Percentiles rank a stretch among this genome's conserved stretches.
phyloP scores from a whole-genome alignment of 2,329 filamentous ascomycete species.

The Mariannaea elegans region DNA sequence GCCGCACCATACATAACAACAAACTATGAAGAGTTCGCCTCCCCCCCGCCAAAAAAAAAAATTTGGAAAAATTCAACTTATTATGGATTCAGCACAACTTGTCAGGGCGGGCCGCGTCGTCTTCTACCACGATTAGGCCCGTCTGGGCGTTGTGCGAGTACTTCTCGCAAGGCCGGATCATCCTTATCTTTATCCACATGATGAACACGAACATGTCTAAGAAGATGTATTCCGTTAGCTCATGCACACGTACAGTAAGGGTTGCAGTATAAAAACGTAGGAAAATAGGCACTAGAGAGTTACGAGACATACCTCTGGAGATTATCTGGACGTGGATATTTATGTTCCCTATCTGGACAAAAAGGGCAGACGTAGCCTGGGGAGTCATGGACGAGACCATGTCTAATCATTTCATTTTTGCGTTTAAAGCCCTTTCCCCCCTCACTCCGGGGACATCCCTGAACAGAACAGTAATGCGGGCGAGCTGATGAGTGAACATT shows the following conservation, averaged over 20 bases:
- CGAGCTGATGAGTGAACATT: conserved; percentile 74
- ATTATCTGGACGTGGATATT: conserved; percentile 95
- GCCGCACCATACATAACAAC: not conserved
- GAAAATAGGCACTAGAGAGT: conserved; percentile 13
- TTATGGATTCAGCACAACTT: no score
- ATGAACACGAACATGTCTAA: conserved; percentile 90
- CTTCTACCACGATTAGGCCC: conserved; percentile 83
- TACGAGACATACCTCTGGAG: conserved; percentile 76
- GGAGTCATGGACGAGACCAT: conserved; percentile 90
- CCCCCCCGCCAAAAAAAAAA: no score
- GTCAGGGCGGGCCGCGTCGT: conserved; percentile 64
- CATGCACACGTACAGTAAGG: not conserved
- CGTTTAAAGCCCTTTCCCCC: conserved; percentile 75
- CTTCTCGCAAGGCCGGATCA: conserved; percentile 80
- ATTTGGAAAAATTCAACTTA: no score
- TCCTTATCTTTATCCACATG: conserved; percentile 91
- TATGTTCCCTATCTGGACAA: conserved; percentile 91
- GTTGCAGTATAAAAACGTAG: not conserved
- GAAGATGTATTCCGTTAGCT: conserved; percentile 17
- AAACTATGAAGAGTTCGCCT: not conserved
- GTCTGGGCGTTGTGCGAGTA: conserved; percentile 85
- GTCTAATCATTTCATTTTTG: conserved; percentile 78
- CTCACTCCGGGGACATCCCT: conserved; percentile 69
- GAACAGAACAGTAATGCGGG: conserved; percentile 72
- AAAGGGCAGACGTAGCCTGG: conserved; percentile 97